Evolutionary conservation across 1,284 basidiomycete genomes (phyloP).

Genomic region (Fomes fomentarius): DNA sequence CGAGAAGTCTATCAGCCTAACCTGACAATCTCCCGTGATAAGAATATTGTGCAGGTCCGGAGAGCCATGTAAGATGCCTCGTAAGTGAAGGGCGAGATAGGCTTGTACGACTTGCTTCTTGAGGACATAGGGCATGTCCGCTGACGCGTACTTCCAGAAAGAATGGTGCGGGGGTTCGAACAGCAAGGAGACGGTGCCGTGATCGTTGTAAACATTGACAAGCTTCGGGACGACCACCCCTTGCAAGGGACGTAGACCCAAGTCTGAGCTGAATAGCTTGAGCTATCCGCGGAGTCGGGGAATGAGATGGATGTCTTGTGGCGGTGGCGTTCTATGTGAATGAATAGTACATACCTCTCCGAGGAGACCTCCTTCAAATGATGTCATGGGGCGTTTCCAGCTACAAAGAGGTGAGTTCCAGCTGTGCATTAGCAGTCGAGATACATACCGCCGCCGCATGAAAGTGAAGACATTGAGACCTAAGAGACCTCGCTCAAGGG

Average conservation of each 20-base stretch:
- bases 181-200: slow-evolving; percentile 44
- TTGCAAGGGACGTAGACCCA: slow-evolving; percentile 53
- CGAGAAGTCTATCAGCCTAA: slow-evolving; percentile 63
- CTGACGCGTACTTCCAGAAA: slow-evolving; percentile 32
- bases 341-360: not conserved
- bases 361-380: not conserved
- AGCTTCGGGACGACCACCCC: slow-evolving; percentile 55
- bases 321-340: not conserved
- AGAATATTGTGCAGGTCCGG: slow-evolving; percentile 43
- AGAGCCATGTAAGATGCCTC: slow-evolving; percentile 27
- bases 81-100: slow-evolving; percentile 22
- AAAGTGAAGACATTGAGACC: slow-evolving; percentile 42
- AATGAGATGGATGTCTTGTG: not conserved
- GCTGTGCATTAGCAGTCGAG: not conserved
- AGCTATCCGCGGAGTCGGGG: slow-evolving; percentile 30
- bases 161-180: slow-evolving; percentile 27
- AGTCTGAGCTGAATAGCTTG: slow-evolving; percentile 45
- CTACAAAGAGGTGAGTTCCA: slow-evolving; percentile 2
- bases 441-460: slow-evolving; percentile 49
- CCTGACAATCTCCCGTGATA: slow-evolving; percentile 55
- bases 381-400: slow-evolving; percentile 18
- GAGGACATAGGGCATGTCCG: slow-evolving; percentile 27
- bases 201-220: slow-evolving; percentile 50
- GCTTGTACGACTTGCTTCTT: slow-evolving; percentile 26
- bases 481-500: slow-evolving; percentile 23